A percentile compares a stretch with the other conserved stretches of the same genome.
Evolutionary conservation across 1,284 basidiomycete genomes (phyloP).

Genomic region (Melampsora abietis-canadensis): DNA sequence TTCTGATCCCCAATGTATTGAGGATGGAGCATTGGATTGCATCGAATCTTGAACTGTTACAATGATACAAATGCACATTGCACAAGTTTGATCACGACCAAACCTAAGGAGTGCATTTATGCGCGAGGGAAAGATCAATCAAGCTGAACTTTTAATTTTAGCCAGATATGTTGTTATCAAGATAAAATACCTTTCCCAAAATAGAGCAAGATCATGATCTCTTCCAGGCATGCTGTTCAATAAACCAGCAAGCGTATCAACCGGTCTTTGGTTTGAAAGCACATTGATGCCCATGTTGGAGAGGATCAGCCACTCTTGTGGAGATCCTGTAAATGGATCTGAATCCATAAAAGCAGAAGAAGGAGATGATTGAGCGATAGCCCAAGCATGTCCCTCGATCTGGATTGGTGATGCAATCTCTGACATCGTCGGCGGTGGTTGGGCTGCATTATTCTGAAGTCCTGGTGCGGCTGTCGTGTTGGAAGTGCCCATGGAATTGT

Average conservation of each 20-base stretch:
- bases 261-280: slow-evolving; percentile 73
- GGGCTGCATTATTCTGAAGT: slow-evolving; percentile 56
- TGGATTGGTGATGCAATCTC: slow-evolving; percentile 72
- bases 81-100: slow-evolving; percentile 81
- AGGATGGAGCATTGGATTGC: slow-evolving; percentile 11
- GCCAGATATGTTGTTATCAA: too few relatives aligned
- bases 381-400: slow-evolving; percentile 78
- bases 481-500: slow-evolving; percentile 52
- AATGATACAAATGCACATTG: slow-evolving; percentile 76
- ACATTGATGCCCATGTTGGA: slow-evolving; percentile 80
- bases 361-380: slow-evolving; percentile 58
- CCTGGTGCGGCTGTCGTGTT: slow-evolving; percentile 53
- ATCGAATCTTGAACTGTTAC: slow-evolving; percentile 50
- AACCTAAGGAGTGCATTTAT: slow-evolving; percentile 59
- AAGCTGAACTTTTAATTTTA: too few relatives aligned
- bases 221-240: slow-evolving; percentile 51
- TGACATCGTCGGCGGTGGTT: slow-evolving; percentile 60
- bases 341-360: slow-evolving; percentile 53
- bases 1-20: slow-evolving; percentile 48
- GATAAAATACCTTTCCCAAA: slow-evolving; percentile 49
- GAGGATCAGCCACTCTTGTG: slow-evolving; percentile 76
- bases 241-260: slow-evolving; percentile 68
- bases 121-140: too few relatives aligned
- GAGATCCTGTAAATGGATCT: slow-evolving; percentile 60
- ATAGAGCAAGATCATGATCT: slow-evolving; percentile 50